Base-by-base conservation (phyloP, 768 basidiomycete species). In the Xerocomus spinulosus region DNA sequence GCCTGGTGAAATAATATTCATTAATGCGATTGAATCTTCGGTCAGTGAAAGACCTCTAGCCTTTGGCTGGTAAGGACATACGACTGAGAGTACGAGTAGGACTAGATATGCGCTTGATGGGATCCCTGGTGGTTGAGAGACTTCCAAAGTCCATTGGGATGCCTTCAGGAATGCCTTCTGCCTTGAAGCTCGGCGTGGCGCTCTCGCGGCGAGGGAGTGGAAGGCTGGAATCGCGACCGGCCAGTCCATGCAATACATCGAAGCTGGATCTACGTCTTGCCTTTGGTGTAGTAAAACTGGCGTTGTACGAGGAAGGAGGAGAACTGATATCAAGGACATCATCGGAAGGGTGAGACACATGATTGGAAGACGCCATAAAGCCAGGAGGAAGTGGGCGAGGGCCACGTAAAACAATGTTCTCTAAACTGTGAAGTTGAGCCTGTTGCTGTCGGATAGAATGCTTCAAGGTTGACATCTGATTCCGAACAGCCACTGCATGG, bases 361-460 rank as follows among this genome's bases (percentile, higher is more conserved):
- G 44, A 66, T 74, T 70, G 26, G 76, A 63, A 13, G 72, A 59
- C 26, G 61, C 60, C 56, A 73, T 68, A 44, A 70, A 66, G n/a
- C 66, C 62, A 25, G 68, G 60, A 42, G 69, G 69, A 53, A 79
- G 72, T 32, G 83, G 80, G 48, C 88, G 78, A 14, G 87, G 84
- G 15, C 80, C 80, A 54, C 79, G 78, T 42, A 83, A 75, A 40
- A 91, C 69, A 44, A 78, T 73, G 59, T 73, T 85, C 64, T 91
- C 88, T 44, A 90, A 77, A 32, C 60, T 73, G 55, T 83, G 77
- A 29, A 89, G 66, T 57, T 90, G 86, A 17, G 87, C 87, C 71
- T 89, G 86, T 61, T 91, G 85, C 57, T 90, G 87, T 52, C 88
- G 73, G 57, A 91, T 91, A 61, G 76, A 80, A 63, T 91, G 88